Evolutionary conservation across 805 yeast genomes (phyloP).

Genomic region (Sugiyamaella qingdaonensis): DNA sequence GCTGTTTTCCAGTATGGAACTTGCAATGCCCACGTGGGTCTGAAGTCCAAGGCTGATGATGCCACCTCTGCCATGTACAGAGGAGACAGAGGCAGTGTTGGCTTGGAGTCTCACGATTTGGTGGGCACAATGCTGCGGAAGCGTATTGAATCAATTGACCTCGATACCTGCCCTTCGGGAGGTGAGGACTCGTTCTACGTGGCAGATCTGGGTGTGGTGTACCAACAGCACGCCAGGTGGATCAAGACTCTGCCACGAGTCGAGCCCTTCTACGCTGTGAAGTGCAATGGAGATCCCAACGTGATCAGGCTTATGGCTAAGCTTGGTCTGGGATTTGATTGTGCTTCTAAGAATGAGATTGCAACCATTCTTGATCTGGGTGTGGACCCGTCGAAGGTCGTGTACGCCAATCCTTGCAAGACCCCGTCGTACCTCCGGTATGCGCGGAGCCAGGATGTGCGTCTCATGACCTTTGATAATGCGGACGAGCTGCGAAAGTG

Average conservation of each 20-base stretch:
- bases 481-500: slow-evolving; percentile 77
- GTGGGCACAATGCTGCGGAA: slow-evolving; percentile 22
- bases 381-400: slow-evolving; percentile 59
- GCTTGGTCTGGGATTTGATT: slow-evolving; percentile 79
- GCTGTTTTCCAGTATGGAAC: background rate
- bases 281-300: slow-evolving; percentile 74
- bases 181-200: slow-evolving; percentile 85
- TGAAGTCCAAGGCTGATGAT: background rate
- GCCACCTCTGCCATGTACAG: background rate
- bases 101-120: slow-evolving; percentile 6
- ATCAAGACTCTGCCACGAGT: slow-evolving; percentile 59
- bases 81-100: background rate
- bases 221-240: slow-evolving; percentile 65
- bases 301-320: slow-evolving; percentile 55
- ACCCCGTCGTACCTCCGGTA: slow-evolving; percentile 74
- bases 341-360: slow-evolving; percentile 88
- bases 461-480: slow-evolving; percentile 85
- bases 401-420: slow-evolving; percentile 94
- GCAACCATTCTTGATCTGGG: slow-evolving; percentile 60
- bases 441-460: slow-evolving; percentile 54
- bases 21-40: background rate
- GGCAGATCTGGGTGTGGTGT: slow-evolving; percentile 74
- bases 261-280: slow-evolving; percentile 89
- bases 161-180: slow-evolving; percentile 61
- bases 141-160: slow-evolving; percentile 40